phyloP scores from a whole-genome alignment of 805 yeast genomes.

The Spathaspora arborariae region DNA sequence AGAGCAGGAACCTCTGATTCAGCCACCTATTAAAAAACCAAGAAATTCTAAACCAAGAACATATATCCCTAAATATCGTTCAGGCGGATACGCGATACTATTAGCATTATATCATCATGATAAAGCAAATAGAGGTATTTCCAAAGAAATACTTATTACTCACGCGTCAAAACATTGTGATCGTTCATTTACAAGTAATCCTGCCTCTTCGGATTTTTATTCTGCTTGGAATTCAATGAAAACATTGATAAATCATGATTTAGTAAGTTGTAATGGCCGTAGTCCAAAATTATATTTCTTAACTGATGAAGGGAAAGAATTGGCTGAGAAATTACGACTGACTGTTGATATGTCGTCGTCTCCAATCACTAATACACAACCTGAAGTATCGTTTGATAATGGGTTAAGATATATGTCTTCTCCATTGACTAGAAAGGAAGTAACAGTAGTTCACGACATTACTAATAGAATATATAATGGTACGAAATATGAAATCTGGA shows the following conservation, averaged over 20 bases:
- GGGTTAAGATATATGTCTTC: slow-evolving; percentile 22
- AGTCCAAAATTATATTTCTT: slow-evolving; percentile 55
- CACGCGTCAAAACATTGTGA: slow-evolving; percentile 55
- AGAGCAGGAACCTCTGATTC: neutral
- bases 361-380: slow-evolving; percentile 9
- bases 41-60: slow-evolving; percentile 18
- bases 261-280: slow-evolving; percentile 53
- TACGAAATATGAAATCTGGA: slow-evolving; percentile 54
- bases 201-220: slow-evolving; percentile 58
- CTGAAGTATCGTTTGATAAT: slow-evolving; percentile 33
- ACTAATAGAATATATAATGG: slow-evolving; percentile 17
- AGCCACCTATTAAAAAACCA: slow-evolving; percentile 9
- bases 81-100: slow-evolving; percentile 84
- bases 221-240: slow-evolving; percentile 76
- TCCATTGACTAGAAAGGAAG: slow-evolving; percentile 1
- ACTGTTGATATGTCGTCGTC: slow-evolving; percentile 38
- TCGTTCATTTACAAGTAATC: slow-evolving; percentile 54
- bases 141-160: slow-evolving; percentile 55
- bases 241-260: slow-evolving; percentile 55
- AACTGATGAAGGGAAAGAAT: slow-evolving; percentile 63
- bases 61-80: slow-evolving; percentile 69
- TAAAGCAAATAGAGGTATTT: slow-evolving; percentile 49
- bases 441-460: slow-evolving; percentile 19
- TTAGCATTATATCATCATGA: slow-evolving; percentile 54
- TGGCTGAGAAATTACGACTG: slow-evolving; percentile 55